Evolutionary conservation across 2,329 filamentous ascomycete genomes (phyloP).

Genomic region (Drechslerella dactyloides): DNA sequence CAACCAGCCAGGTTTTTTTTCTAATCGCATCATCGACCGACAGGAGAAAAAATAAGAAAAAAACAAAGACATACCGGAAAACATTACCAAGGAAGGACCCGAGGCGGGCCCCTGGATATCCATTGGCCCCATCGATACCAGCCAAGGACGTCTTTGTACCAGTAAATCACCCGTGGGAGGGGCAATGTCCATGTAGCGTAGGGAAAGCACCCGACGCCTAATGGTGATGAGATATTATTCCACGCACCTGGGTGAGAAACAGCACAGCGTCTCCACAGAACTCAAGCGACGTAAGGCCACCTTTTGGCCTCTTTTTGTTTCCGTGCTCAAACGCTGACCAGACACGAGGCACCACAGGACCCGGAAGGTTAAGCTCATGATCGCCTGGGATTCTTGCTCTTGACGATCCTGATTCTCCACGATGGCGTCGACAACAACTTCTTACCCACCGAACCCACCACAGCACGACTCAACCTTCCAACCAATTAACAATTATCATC

Average conservation of each 20-base stretch:
- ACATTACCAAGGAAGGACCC: constrained; percentile 47
- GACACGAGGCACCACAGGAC: constrained; percentile 22
- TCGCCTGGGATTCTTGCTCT: constrained; percentile 30
- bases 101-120: constrained; percentile 47
- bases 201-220: constrained; percentile 49
- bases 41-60: constrained; percentile 35
- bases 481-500: constrained; percentile 49
- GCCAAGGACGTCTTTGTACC: constrained; percentile 49
- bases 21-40: constrained; percentile 50
- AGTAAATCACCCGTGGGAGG: constrained; percentile 49
- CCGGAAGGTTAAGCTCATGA: constrained; percentile 40
- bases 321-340: constrained; percentile 26
- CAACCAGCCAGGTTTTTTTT: constrained; percentile 36
- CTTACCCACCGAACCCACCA: constrained; percentile 48
- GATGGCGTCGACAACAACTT: constrained; percentile 50
- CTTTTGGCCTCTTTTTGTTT: constrained; percentile 27
- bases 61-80: constrained; percentile 24
- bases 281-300: constrained; percentile 44
- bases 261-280: constrained; percentile 32
- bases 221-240: constrained; percentile 52
- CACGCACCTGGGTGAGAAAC: constrained; percentile 46
- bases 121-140: constrained; percentile 51
- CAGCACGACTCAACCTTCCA: constrained; percentile 49
- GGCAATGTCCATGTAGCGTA: constrained; percentile 50
- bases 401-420: constrained; percentile 36